phyloP scores from a whole-genome alignment of 192 early-diverging fungal species.

The Chytriomyces confervae region DNA sequence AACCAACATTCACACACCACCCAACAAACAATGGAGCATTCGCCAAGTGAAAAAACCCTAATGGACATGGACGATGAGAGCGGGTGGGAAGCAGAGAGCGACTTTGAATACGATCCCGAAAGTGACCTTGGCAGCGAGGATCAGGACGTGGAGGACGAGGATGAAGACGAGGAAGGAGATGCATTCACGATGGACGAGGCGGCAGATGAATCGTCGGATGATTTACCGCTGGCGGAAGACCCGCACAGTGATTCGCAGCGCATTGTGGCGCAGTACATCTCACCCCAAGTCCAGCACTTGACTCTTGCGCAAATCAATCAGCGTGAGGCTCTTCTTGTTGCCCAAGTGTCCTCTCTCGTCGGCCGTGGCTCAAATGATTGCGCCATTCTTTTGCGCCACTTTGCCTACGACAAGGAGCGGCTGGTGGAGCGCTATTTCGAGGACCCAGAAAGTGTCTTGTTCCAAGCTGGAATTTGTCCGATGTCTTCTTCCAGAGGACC shows the following conservation, averaged over 20 bases:
- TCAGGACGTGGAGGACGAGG: conserved; percentile 21
- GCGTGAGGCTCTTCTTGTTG: no score
- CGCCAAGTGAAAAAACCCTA: no score
- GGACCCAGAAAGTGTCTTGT: no score
- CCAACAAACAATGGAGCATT: no score
- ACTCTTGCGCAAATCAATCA: conserved; percentile 45
- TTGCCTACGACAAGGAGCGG: no score
- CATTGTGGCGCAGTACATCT: conserved; percentile 66
- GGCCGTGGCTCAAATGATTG: no score
- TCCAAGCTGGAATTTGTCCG: no score
- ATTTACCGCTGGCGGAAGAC: conserved; percentile 61
- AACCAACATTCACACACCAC: no score
- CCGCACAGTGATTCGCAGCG: conserved; percentile 64
- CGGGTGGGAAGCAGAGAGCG: not conserved
- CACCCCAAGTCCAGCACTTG: conserved; percentile 63
- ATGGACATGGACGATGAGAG: not conserved
- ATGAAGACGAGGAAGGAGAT: conserved; percentile 13
- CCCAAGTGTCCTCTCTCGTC: no score
- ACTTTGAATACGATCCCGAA: not conserved
- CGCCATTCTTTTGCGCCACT: no score
- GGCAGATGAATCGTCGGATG: conserved; percentile 41
- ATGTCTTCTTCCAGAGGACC: no score
- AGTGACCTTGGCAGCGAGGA: not conserved
- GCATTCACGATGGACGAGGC: conserved; percentile 26
- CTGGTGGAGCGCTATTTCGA: no score